phyloP scores from a whole-genome alignment of 2,329 filamentous ascomycete species.

The Zymoseptoria passerinii region DNA sequence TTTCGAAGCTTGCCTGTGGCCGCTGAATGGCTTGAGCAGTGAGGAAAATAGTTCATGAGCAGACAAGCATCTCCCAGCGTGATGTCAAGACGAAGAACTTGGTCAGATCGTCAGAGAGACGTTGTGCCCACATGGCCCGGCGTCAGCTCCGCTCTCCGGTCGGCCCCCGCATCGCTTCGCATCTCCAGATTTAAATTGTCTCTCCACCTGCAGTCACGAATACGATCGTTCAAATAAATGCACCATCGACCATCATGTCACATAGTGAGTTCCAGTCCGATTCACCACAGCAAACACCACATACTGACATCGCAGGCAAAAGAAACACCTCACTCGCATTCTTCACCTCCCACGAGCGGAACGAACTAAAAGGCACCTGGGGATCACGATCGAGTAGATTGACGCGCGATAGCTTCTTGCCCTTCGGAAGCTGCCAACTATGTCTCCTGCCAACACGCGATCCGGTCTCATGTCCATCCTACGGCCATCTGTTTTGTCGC shows the following conservation, averaged over 20 bases:
- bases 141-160: background rate
- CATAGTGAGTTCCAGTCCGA: background rate
- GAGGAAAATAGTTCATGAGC: background rate
- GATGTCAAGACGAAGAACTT: background rate
- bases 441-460: conserved; percentile 75
- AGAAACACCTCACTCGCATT: conserved; percentile 86
- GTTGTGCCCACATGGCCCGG: background rate
- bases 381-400: conserved; percentile 74
- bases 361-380: conserved; percentile 74
- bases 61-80: conserved; percentile 1
- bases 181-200: background rate
- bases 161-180: background rate
- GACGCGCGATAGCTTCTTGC: conserved; percentile 81
- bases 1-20: background rate
- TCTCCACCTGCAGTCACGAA: background rate
- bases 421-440: conserved; percentile 80
- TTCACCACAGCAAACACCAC: background rate
- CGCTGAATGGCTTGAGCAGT: background rate
- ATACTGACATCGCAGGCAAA: conserved; percentile 43
- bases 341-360: conserved; percentile 87
- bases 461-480: conserved; percentile 68
- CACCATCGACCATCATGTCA: background rate
- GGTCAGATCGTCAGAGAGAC: background rate
- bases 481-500: conserved; percentile 87
- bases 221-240: background rate